Conservation (phyloP, 164 flowering plant species). For the Tinospora cordifolia region DNA sequence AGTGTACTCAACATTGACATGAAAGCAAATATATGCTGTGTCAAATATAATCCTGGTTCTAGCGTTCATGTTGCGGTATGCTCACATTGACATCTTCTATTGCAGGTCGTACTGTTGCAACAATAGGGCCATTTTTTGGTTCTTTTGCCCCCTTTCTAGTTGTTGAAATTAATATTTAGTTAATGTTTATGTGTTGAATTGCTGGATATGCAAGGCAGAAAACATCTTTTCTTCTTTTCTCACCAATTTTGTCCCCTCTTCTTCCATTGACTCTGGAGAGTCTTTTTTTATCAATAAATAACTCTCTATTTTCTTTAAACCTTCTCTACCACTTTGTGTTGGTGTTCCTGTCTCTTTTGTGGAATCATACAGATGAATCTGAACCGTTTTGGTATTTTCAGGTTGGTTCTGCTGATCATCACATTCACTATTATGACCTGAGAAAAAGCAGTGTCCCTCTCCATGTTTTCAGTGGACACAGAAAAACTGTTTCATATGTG, state of each 20-base stretch:
- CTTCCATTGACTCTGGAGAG: not conserved
- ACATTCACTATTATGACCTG: slow-evolving; percentile 88
- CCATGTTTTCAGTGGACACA: slow-evolving; percentile 81
- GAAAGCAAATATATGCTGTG: slow-evolving; percentile 98
- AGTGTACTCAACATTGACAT: slow-evolving; percentile 91
- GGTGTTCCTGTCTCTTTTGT: no score
- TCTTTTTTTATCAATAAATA: not conserved
- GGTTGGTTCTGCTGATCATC: slow-evolving; percentile 98
- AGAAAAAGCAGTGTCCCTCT: slow-evolving; percentile 77
- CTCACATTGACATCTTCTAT: not conserved
- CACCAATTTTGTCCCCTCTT: not conserved
- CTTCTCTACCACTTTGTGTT: no score
- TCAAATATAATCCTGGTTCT: slow-evolving; percentile 94
- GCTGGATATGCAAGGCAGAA: no score
- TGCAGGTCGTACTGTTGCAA: no score
- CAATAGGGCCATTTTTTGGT: no score
- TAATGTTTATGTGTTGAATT: not conserved
- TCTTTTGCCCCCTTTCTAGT: not conserved
- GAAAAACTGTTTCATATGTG: slow-evolving; percentile 93
- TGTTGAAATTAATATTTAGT: not conserved
- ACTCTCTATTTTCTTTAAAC: not conserved
- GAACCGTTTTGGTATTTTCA: slow-evolving; percentile 27
- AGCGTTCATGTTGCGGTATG: slow-evolving; percentile 74
- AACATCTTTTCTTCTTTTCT: no score
- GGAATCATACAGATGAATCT: not conserved